A percentile compares a stretch with the other conserved stretches of the same genome.
phyloP scores from a whole-genome alignment of 495 filamentous ascomycete species.

The Xylaria curta region DNA sequence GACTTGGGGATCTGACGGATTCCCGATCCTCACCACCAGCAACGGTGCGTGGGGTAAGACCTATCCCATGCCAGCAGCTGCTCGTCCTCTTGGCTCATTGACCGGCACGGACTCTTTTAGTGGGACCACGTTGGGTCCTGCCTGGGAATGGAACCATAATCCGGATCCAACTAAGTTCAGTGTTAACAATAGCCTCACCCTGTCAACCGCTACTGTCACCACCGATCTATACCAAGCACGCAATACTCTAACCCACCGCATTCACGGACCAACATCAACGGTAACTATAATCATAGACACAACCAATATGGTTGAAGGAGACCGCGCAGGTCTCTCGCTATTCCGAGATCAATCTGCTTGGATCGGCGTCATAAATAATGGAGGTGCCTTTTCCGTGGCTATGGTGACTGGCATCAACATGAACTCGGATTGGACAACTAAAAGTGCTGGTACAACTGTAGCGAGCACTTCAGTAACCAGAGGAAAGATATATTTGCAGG shows the following conservation, averaged over 20 bases:
- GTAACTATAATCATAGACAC: conserved; percentile 6
- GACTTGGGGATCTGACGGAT: conserved; percentile 55
- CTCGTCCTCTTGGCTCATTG: conserved; percentile 28
- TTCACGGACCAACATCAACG: conserved; percentile 52
- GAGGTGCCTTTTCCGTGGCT: background rate
- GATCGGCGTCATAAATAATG: conserved; percentile 1
- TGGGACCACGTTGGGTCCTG: conserved; percentile 41
- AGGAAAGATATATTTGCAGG: conserved; percentile 10
- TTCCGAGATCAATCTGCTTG: conserved; percentile 6
- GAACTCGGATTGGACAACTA: background rate
- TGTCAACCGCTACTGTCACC: conserved; percentile 56
- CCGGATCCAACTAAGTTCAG: conserved; percentile 49
- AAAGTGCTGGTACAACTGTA: background rate
- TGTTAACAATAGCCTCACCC: conserved; percentile 38
- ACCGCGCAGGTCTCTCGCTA: conserved; percentile 2
- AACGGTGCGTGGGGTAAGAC: conserved; percentile 50
- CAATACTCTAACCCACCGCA: conserved; percentile 62
- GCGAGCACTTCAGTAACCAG: background rate
- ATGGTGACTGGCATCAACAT: conserved; percentile 14
- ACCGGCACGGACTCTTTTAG: conserved; percentile 50
- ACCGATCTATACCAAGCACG: conserved; percentile 55
- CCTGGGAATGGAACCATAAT: conserved; percentile 69
- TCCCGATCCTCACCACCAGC: conserved; percentile 47
- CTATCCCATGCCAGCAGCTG: conserved; percentile 49
- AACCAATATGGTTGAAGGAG: background rate